A percentile compares a stretch with the other conserved stretches of the same genome.
Evolutionary conservation across 805 yeast genomes (phyloP).

Genomic region (Soucietia sequanensis): DNA sequence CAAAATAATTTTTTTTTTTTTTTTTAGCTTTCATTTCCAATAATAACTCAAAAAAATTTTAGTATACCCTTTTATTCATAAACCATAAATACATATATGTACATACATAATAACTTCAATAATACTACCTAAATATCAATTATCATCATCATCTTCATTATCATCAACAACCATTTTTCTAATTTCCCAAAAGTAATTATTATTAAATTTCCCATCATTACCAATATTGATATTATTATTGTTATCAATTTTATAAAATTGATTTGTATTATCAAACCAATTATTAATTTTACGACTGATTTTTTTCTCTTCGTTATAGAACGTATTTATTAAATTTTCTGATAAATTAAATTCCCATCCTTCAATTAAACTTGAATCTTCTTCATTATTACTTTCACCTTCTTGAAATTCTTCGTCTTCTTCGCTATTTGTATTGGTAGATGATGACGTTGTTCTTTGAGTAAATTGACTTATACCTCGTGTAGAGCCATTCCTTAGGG

Average conservation of each 20-base stretch:
- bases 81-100: not conserved
- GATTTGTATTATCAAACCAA: constrained; percentile 38
- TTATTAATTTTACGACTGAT: constrained; percentile 31
- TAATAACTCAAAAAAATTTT: not conserved
- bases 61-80: too few species aligned
- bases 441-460: constrained; percentile 31
- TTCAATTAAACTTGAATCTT: constrained; percentile 5
- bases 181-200: constrained; percentile 42
- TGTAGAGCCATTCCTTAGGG: not conserved
- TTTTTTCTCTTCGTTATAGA: constrained; percentile 36
- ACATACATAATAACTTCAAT: not conserved
- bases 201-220: constrained; percentile 12
- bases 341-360: constrained; percentile 27
- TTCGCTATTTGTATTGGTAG: constrained; percentile 11
- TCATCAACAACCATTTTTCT: constrained; percentile 42
- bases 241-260: constrained; percentile 18
- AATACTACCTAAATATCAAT: not conserved
- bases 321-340: constrained; percentile 27
- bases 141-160: constrained; percentile 8
- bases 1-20: too few species aligned
- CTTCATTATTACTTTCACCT: constrained; percentile 6
- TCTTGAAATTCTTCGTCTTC: constrained; percentile 4
- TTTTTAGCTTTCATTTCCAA: not conserved
- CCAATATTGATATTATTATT: constrained; percentile 1
- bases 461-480: constrained; percentile 38